Conservation (phyloP, 148 eudicot species). For the Vaccinium corymbosum region DNA sequence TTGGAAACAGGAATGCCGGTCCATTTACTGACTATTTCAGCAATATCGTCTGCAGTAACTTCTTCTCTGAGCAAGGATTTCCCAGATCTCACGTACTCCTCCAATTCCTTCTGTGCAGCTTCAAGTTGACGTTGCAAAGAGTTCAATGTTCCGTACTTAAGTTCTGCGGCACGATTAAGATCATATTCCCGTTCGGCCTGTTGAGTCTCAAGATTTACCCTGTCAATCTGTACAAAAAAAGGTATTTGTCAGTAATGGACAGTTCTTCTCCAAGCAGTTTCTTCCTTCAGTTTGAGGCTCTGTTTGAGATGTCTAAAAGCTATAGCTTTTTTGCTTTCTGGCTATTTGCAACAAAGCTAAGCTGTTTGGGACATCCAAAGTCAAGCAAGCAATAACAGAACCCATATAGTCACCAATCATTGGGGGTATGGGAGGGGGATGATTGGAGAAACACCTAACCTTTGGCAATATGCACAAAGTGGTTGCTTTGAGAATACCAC, state of each 20-base stretch:
- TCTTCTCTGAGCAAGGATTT: conserved; percentile 97
- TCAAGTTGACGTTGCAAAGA: conserved; percentile 78
- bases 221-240: conserved; percentile 65
- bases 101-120: conserved; percentile 74
- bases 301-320: not conserved
- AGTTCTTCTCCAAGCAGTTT: not conserved
- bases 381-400: not conserved
- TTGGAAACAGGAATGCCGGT: conserved; percentile 95
- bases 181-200: conserved; percentile 94
- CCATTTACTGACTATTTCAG: conserved; percentile 98
- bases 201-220: conserved; percentile 93
- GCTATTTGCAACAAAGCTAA: not conserved
- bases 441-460: too few relatives aligned
- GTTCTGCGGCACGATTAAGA: conserved; percentile 94
- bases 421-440: too few relatives aligned
- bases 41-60: conserved; percentile 76
- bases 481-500: too few relatives aligned
- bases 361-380: not conserved
- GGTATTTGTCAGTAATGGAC: not conserved
- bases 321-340: not conserved
- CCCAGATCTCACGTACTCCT: conserved; percentile 79
- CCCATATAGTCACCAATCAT: too few relatives aligned
- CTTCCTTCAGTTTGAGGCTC: not conserved
- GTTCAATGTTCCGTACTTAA: conserved; percentile 86
- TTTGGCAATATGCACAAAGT: too few relatives aligned